Conservation (phyloP, 768 basidiomycete species). For the Suillus hirtellus region DNA sequence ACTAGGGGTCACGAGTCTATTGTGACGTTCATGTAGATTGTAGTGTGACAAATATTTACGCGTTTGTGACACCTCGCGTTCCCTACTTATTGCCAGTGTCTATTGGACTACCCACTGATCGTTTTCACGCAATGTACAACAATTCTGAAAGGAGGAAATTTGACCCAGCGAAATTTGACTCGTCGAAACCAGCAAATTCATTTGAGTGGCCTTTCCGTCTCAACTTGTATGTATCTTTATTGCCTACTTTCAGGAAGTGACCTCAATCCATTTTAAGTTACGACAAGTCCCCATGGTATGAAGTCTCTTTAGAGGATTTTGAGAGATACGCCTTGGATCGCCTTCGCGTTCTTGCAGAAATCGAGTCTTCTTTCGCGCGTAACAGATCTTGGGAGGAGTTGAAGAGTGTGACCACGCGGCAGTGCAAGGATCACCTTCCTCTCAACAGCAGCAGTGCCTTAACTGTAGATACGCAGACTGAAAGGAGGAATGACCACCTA, state of each 20-base stretch:
- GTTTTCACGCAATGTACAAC: constrained; percentile 23
- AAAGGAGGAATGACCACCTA: constrained; percentile 82
- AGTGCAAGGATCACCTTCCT: constrained; percentile 77
- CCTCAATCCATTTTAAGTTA: constrained; percentile 55
- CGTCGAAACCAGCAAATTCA: constrained; percentile 1
- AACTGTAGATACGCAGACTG: constrained; percentile 48
- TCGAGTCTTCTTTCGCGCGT: constrained; percentile 85
- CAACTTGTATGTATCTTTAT: constrained; percentile 65
- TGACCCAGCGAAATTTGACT: background rate
- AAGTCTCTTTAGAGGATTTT: constrained; percentile 94
- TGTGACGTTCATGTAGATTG: too few relatives aligned
- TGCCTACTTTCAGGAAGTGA: constrained; percentile 8
- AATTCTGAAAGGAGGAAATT: constrained; percentile 17
- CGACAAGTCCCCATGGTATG: constrained; percentile 77
- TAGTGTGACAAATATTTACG: constrained; percentile 7
- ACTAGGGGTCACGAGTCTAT: too few relatives aligned
- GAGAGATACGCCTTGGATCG: constrained; percentile 89
- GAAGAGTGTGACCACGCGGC: constrained; percentile 55
- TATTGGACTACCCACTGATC: too few relatives aligned
- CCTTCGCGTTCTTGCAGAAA: constrained; percentile 84
- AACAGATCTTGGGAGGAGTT: constrained; percentile 83
- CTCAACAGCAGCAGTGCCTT: constrained; percentile 58
- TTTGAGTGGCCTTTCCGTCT: constrained; percentile 60
- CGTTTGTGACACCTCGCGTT: constrained; percentile 11
- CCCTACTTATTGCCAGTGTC: too few relatives aligned